Conservation (phyloP, 1,284 basidiomycete species). For the Ceratobasidium sp. region DNA sequence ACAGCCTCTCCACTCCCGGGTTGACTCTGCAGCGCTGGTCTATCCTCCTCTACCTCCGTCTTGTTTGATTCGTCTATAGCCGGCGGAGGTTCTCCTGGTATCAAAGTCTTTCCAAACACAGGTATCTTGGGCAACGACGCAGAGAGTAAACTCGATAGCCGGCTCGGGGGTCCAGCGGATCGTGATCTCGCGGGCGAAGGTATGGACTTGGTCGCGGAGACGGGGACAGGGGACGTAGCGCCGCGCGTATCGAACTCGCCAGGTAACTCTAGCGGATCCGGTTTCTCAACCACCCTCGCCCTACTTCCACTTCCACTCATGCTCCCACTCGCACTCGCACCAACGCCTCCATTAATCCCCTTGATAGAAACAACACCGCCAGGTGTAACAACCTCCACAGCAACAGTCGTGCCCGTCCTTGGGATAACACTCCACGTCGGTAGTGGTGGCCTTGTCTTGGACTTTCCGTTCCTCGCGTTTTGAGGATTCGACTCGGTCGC, state of each 20-base stretch:
- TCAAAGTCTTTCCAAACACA: slow-evolving; percentile 22
- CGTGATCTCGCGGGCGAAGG: neutral
- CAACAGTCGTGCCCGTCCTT: slow-evolving; percentile 39
- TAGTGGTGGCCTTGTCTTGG: neutral
- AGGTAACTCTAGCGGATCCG: slow-evolving; percentile 29
- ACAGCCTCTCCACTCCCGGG: too few relatives aligned
- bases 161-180: slow-evolving; percentile 28
- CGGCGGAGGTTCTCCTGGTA: slow-evolving; percentile 25
- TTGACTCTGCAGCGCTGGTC: neutral
- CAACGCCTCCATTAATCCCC: slow-evolving; percentile 12
- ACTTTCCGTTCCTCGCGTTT: too few relatives aligned
- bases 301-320: slow-evolving; percentile 4
- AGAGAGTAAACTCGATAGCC: neutral
- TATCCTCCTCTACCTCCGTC: neutral
- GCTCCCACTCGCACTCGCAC: slow-evolving; percentile 4
- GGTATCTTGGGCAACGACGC: slow-evolving; percentile 38
- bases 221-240: neutral
- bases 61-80: neutral
- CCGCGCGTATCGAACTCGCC: slow-evolving; percentile 11
- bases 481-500: too few relatives aligned
- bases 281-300: neutral
- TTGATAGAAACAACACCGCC: slow-evolving; percentile 4
- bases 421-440: slow-evolving; percentile 41
- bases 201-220: neutral
- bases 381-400: slow-evolving; percentile 47